Percentiles rank a stretch among this genome's conserved stretches.
Evolutionary conservation across 164 flowering plant species (phyloP).

Genomic region (Chimonanthus praecox): DNA sequence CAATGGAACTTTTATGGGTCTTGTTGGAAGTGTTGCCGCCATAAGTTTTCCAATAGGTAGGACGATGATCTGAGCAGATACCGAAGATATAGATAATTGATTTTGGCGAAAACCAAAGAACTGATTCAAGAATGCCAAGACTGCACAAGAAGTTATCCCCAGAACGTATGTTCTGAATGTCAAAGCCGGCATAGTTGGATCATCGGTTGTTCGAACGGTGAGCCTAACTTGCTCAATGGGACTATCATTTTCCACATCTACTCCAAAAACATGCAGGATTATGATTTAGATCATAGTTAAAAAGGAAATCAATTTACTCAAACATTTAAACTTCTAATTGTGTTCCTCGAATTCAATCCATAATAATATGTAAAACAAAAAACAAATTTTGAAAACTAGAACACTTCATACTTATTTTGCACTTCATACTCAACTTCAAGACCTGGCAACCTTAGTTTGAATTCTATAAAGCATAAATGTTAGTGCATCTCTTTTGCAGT

Average conservation of each 20-base stretch:
- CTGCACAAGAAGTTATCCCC: conserved; percentile 3
- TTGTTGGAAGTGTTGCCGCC: conserved; percentile 10
- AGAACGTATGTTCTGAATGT: conserved; percentile 17
- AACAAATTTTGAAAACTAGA: no score
- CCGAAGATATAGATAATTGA: not conserved
- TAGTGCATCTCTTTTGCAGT: no score
- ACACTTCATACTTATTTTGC: no score
- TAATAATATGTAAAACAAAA: no score
- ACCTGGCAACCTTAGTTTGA: no score
- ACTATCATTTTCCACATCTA: not conserved
- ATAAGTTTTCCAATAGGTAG: conserved; percentile 6
- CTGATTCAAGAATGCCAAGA: not conserved
- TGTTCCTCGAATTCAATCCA: no score
- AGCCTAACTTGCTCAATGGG: conserved; percentile 4
- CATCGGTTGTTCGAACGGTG: conserved; percentile 8
- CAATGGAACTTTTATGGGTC: not conserved
- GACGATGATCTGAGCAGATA: not conserved
- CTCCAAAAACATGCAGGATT: no score
- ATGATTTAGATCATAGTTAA: no score
- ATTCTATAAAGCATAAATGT: no score
- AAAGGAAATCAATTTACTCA: no score
- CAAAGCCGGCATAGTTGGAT: conserved; percentile 9
- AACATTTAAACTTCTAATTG: no score
- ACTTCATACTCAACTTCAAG: no score
- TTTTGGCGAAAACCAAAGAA: conserved; percentile 10